Evolutionary conservation across 2,329 filamentous ascomycete species (phyloP), one percentile per base, ranked within the genome.

Genomic region (Dichotomopilus funicola): DNA sequence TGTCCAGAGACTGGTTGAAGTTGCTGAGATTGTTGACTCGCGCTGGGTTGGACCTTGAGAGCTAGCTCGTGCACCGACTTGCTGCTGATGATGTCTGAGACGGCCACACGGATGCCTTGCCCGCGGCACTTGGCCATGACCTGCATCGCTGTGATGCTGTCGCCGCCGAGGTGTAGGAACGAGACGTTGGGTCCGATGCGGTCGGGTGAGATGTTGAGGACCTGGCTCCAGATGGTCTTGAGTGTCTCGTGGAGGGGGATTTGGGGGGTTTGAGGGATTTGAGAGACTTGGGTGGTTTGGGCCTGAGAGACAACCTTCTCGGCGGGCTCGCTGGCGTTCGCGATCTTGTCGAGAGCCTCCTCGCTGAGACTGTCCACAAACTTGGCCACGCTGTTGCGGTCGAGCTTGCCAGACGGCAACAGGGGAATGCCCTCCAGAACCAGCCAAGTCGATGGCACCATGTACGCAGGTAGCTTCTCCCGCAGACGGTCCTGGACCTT

Each of bases 81-180:
- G 43, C 61, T 61, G 27, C 61, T 58, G 51, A 71, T 65, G 19
- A 72, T 63, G 19, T 72, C 67, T 0, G 61, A 56, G 9, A 74
- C 68, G 0, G 67, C 65, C 6, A 71, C 55, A 27, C 54, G 51
- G 2, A 73, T 56, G 4, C 65, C 66, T 10, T 65, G 62, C 0
- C 64, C 55, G 1, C 67, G 64, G 36, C 68, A 70, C 4, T 64
- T 62, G 4, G 78, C 73, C 35, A 72, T 68, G 11, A 62, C 56
- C 13, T 60, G 59, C 65, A 77, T 76, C 3, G 74, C 73, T 2
- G 63, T 63, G n/a, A 76, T 74, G 11, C 73, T 76, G 51, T 77
- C 73, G 1, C 75, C 75, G 1, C 74, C 74, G 0, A 75, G 63
- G 4, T 63, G 60, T 10, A 74, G 65, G 53, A 76, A 75, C 31